Percentiles rank a stretch among this genome's conserved stretches.
phyloP scores from a whole-genome alignment of 805 yeast species.

The Lipomyces mesembrius region DNA sequence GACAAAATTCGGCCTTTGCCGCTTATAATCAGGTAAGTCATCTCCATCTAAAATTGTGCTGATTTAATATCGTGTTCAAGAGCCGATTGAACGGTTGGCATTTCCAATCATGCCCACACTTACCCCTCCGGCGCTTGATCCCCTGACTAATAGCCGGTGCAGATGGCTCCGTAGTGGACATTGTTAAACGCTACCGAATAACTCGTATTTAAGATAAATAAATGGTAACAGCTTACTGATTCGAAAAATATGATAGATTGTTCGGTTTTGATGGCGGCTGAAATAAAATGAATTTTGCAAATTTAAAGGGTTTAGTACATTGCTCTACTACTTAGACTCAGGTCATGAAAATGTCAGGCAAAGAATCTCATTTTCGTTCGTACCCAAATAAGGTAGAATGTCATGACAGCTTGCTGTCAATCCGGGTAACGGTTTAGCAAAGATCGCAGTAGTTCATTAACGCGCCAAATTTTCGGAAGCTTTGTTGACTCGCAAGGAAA shows the following conservation, averaged over 20 bases:
- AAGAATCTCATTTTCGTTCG: too few relatives aligned
- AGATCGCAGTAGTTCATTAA: not conserved
- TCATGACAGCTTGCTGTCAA: too few relatives aligned
- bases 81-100: not conserved
- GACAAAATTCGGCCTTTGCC: constrained; percentile 10
- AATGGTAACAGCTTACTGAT: too few relatives aligned
- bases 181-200: not conserved
- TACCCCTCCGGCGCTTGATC: constrained; percentile 18
- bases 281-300: not conserved
- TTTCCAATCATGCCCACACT: not conserved
- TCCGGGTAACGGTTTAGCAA: too few relatives aligned
- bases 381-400: too few relatives aligned
- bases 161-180: constrained; percentile 8
- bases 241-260: too few relatives aligned
- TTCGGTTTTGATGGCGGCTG: too few relatives aligned
- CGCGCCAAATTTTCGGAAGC: not conserved
- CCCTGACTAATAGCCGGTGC: constrained; percentile 5
- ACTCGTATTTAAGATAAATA: not conserved
- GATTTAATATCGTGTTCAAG: constrained; percentile 1
- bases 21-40: constrained; percentile 15
- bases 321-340: too few relatives aligned
- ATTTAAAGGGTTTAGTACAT: not conserved
- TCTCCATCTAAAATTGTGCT: constrained; percentile 10
- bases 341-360: too few relatives aligned
- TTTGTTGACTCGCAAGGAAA: not conserved